Base-by-base conservation (phyloP, 768 basidiomycete genomes). In the Suillus discolor region DNA sequence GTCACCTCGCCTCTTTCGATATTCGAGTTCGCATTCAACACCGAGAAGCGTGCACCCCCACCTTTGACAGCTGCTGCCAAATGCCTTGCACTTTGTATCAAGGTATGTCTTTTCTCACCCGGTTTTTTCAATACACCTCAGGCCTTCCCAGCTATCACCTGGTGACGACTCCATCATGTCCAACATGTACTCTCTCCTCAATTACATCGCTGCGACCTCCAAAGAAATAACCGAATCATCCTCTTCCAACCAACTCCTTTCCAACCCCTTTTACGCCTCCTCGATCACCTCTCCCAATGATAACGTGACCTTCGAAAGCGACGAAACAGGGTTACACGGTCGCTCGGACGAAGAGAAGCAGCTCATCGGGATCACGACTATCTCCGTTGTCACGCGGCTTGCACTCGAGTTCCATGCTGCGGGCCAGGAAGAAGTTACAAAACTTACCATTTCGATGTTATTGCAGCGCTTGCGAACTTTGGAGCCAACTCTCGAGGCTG, bases 141-240 rank as follows among this genome's bases (percentile, higher is more conserved):
- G 65, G 28, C 60, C 67, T 12, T 44, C 51, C 45, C 66, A 95
- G 93, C 81, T 94, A 45, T 89, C 92, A 18, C 90, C 92, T 18
- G 93, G 92, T 51, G 92, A 95, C 69, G 95, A 96, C 73, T 84
- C 95, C 44, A 85, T 93, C 73, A 90, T 96, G 86, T 98, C 96
- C 4, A 94, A 96, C 70, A 91, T 98, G 89, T 98, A 99, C 76
- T 97, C 97, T 6, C 85, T 99, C 15, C 83, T 99, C 66, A 98
- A 99, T 74, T 92, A 93, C 75, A 90, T 98, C 66, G 88, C 93
- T 2, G 88, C 92, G 4, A 89, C 93, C 3, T 90, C 89, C 80
- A 92, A 91, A 72, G 92, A 92, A 57, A 84, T 87, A 41, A 83
- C 83, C 42, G 90, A 91, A 60, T 78, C 72, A 59, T 80, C 84